These are phyloP conservation scores for Trichoderma cornu-damae DNA, from an alignment of 2,329 filamentous ascomycete genomes.

Conservation along the genomic window DNA sequence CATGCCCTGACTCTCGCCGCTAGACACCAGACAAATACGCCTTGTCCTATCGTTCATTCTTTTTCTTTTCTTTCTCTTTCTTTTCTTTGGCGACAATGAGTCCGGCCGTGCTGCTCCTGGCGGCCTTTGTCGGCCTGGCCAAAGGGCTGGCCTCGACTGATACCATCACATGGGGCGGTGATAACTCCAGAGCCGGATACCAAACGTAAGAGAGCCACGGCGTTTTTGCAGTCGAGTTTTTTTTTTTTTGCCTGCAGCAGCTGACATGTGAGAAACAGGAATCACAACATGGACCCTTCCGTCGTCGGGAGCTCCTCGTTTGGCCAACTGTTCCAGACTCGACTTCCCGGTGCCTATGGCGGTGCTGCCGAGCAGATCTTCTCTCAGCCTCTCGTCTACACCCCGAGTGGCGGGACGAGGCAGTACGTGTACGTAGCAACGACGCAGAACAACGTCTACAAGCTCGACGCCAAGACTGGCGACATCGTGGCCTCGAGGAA, in stretches of 20 bases:
- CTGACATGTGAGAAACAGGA: constrained; percentile 32
- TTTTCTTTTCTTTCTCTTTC: no score
- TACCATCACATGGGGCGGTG: constrained; percentile 56
- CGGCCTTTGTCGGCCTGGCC: constrained; percentile 32
- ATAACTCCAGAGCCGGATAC: constrained; percentile 50
- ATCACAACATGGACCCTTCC: constrained; percentile 59
- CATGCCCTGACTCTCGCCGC: background rate
- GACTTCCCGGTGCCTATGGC: constrained; percentile 49
- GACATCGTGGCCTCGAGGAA: constrained; percentile 44
- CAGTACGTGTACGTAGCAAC: constrained; percentile 54
- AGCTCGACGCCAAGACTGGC: constrained; percentile 51
- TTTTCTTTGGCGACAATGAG: constrained; percentile 28
- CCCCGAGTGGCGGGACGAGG: constrained; percentile 39
- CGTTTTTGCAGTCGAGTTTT: no score
- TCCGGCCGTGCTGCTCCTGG: constrained; percentile 27
- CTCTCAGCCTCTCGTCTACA: constrained; percentile 48
- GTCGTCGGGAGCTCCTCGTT: constrained; percentile 52
- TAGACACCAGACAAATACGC: background rate
- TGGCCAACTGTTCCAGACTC: constrained; percentile 49
- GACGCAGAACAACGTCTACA: constrained; percentile 54
- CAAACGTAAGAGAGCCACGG: constrained; percentile 39
- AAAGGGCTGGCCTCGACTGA: constrained; percentile 42
- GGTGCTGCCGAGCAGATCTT: constrained; percentile 47
- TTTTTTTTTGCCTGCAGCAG: no score
- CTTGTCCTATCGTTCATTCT: background rate